Base-by-base conservation (phyloP, 2,329 filamentous ascomycete species). In the Trichophyton verrucosum region DNA sequence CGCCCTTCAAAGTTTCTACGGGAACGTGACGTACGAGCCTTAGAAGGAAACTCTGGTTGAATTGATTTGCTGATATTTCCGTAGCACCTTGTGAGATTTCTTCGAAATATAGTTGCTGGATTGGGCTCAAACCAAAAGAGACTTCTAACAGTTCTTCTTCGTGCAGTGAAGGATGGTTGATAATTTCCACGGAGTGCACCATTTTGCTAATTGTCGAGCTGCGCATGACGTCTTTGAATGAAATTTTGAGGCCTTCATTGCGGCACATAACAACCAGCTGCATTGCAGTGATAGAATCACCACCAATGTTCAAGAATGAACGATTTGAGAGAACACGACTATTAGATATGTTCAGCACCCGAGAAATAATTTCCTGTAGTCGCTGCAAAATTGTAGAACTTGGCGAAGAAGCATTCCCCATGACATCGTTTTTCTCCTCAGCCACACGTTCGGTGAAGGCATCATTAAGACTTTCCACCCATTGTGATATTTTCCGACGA, bases 261-360 rank as follows among this genome's bases (percentile, higher is more conserved):
- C 47, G 58, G 55, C 24, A 38, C 6, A 11, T 36, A 7, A 51
- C 47, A 13, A 27, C 47, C 9, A 64, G 3, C 36, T 47, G 30
- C 72, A 75, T 75, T 51, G 72, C 73, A 42, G 68, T 70, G 33
- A 75, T 73, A 46, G 73, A 75, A 61, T 75, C 73, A 2, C 73
- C 73, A 20, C 73, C 73, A 13, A 62, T 13, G n/a, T 57, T 9
- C 17, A 62, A 60, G 24, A 62, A 62, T n/a, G 9, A n/a, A 13
- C 20, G 11, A 3, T 44, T 33, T 3, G n/a, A n/a, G n/a, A 11
- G 4, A 13, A 58, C 38, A 22, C 7, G 9, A 3, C 22, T n/a
- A 7, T 2, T 15, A 22, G 11, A 3, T 20, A 58, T 7, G n/a
- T 40, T 15, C 6, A 58, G 56, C 8, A 58, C 24, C 11, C 33